A percentile compares a stretch with the other conserved stretches of the same genome.
These are phyloP conservation scores for Cladosporium sp. DNA, from an alignment of 2,329 filamentous ascomycete genomes.

Conservation along the genomic window DNA sequence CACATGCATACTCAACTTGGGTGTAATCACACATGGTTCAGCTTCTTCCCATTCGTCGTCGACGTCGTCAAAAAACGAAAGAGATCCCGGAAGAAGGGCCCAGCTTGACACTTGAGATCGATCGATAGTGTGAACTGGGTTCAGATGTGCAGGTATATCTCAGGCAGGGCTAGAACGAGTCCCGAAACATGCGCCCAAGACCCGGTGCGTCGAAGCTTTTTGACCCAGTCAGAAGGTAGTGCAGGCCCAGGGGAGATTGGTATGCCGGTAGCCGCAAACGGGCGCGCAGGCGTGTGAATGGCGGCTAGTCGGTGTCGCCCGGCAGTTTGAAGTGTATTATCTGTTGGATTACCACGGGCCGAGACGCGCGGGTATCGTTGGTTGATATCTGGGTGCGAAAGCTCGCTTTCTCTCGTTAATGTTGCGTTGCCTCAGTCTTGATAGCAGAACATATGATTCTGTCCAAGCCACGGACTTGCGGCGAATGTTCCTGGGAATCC, in stretches of 20 bases:
- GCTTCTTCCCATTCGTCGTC: not conserved
- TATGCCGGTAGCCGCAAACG: slow-evolving; percentile 11
- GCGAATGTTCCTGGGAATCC: not conserved
- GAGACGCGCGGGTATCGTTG: slow-evolving; percentile 4
- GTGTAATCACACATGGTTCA: slow-evolving; percentile 55
- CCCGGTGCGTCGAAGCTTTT: slow-evolving; percentile 1
- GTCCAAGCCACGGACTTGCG: not conserved
- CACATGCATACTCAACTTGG: slow-evolving; percentile 55
- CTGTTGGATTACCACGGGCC: slow-evolving; percentile 3
- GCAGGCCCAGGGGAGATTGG: slow-evolving; percentile 7
- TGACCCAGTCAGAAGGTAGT: not conserved
- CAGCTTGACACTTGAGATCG: not conserved
- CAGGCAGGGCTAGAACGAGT: slow-evolving; percentile 2
- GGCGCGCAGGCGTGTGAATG: slow-evolving; percentile 5
- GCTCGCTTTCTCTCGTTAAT: not conserved
- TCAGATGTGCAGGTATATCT: slow-evolving; percentile 1
- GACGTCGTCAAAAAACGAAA: not conserved
- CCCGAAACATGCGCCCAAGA: slow-evolving; percentile 6
- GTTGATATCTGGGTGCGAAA: not conserved
- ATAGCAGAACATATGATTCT: not conserved
- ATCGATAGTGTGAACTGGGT: not conserved
- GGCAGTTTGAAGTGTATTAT: slow-evolving; percentile 11
- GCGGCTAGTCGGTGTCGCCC: slow-evolving; percentile 5
- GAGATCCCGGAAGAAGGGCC: not conserved
- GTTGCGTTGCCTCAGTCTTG: not conserved